phyloP scores from a whole-genome alignment of 139 green algal species.

The Coccomyxa sp. region DNA sequence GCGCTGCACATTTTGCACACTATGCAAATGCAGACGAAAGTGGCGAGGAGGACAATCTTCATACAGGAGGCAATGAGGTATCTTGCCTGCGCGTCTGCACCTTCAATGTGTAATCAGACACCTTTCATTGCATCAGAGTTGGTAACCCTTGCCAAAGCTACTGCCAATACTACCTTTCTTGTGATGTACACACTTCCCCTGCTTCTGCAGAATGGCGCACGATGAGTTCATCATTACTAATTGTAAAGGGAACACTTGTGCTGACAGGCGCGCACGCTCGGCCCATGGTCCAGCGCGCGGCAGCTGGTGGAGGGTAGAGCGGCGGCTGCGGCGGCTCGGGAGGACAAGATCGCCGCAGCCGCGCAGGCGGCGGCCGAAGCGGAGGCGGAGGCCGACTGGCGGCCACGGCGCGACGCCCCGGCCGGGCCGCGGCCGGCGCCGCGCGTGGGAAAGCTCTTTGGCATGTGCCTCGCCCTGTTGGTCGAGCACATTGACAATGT shows the following conservation, averaged over 20 bases:
- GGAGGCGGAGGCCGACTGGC: conserved; percentile 26
- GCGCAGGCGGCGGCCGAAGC: conserved; percentile 1
- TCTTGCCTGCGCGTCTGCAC: not conserved
- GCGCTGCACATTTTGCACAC: conserved; percentile 61
- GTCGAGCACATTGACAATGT: conserved; percentile 57
- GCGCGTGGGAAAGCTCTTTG: conserved; percentile 25
- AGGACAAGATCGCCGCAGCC: conserved; percentile 33
- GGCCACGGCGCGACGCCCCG: conserved; percentile 29
- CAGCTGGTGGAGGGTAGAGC: conserved; percentile 55
- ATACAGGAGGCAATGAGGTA: conserved; percentile 37
- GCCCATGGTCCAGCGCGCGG: conserved; percentile 54
- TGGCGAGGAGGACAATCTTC: conserved; percentile 20
- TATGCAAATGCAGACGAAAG: conserved; percentile 27
- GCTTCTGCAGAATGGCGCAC: not conserved
- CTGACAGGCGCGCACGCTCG: conserved; percentile 51
- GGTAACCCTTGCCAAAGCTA: no score
- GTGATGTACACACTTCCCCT: no score
- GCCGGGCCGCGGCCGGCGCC: conserved; percentile 17
- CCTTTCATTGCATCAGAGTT: no score
- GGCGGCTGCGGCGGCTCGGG: conserved; percentile 36
- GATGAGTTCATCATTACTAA: no score
- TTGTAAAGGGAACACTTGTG: not conserved
- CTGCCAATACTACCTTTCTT: no score
- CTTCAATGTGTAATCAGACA: not conserved
- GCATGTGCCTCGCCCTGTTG: conserved; percentile 36